A percentile compares a stretch with the other conserved stretches of the same genome.
phyloP scores from a whole-genome alignment of 768 basidiomycete genomes.

The Tricholoma sp. region DNA sequence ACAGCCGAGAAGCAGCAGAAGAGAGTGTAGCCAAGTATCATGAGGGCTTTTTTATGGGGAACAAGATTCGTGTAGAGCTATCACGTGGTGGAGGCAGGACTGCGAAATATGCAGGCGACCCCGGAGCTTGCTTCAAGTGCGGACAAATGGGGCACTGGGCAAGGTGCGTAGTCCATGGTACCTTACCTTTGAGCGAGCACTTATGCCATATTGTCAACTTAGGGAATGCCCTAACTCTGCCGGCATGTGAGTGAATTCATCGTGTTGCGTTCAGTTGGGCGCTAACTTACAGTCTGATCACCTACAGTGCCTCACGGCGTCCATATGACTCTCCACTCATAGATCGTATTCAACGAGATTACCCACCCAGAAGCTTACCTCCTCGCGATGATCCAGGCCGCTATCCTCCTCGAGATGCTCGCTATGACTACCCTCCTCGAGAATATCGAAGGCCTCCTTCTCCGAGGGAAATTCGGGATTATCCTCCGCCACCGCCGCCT shows the following conservation, averaged over 20 bases:
- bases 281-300: too few relatives aligned
- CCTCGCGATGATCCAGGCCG: conserved; percentile 54
- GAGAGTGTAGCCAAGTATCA: conserved; percentile 86
- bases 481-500: conserved; percentile 42
- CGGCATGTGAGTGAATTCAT: conserved; percentile 41
- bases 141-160: conserved; percentile 88
- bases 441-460: conserved; percentile 61
- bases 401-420: conserved; percentile 47
- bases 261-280: background rate
- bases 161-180: conserved; percentile 43
- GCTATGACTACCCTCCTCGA: conserved; percentile 59
- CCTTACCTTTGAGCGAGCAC: background rate
- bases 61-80: conserved; percentile 83
- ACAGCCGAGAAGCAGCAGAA: conserved; percentile 73
- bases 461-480: conserved; percentile 65
- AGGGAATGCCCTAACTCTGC: conserved; percentile 71
- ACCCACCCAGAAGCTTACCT: conserved; percentile 35
- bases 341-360: conserved; percentile 60
- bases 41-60: conserved; percentile 89
- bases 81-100: conserved; percentile 81
- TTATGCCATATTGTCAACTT: background rate
- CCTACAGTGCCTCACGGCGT: conserved; percentile 33
- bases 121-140: conserved; percentile 85
- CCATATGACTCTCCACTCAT: conserved; percentile 47
- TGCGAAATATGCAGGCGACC: conserved; percentile 78